A percentile compares a stretch with the other conserved stretches of the same genome.
phyloP scores from a whole-genome alignment of 2,329 filamentous ascomycete genomes.

The Aspergillus quadrilineatus region DNA sequence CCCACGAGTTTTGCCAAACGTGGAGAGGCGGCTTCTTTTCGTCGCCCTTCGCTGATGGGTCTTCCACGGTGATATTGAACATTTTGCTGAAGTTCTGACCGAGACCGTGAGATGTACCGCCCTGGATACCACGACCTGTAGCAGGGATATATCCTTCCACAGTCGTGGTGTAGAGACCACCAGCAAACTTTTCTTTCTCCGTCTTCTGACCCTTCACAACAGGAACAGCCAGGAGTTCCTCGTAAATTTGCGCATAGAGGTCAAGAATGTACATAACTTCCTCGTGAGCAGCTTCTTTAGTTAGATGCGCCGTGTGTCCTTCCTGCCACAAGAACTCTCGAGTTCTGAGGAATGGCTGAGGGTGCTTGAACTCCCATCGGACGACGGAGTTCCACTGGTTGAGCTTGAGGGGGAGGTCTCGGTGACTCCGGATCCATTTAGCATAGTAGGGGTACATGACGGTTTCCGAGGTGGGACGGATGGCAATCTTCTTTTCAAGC shows the following conservation, averaged over 20 bases:
- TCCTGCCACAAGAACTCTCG: conserved; percentile 99
- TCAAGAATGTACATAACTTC: conserved; percentile 94
- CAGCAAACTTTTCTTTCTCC: conserved; percentile 96
- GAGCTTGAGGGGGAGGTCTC: conserved; percentile 87
- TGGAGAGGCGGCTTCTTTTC: conserved; percentile 77
- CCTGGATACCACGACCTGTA: conserved; percentile 95
- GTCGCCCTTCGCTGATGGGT: conserved; percentile 68
- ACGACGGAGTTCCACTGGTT: conserved; percentile 99
- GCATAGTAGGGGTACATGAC: conserved; percentile 97
- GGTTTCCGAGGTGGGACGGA: conserved; percentile 68
- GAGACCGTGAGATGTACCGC: conserved; percentile 87
- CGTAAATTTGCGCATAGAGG: conserved; percentile 87
- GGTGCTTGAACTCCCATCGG: conserved; percentile 96
- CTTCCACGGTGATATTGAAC: conserved; percentile 97
- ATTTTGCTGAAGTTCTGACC: conserved; percentile 99
- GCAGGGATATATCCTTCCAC: conserved; percentile 95
- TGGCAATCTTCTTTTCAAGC: conserved; percentile 75
- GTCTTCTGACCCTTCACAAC: conserved; percentile 94
- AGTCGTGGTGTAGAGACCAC: conserved; percentile 93
- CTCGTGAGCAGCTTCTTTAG: conserved; percentile 72
- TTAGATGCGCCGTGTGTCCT: conserved; percentile 89
- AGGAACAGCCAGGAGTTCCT: conserved; percentile 89
- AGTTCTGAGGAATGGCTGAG: conserved; percentile 79
- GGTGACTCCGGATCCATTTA: conserved; percentile 95
- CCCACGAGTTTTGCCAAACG: conserved; percentile 99